Evolutionary conservation across 495 filamentous ascomycete genomes (phyloP).

Genomic region (Neurospora sp.): DNA sequence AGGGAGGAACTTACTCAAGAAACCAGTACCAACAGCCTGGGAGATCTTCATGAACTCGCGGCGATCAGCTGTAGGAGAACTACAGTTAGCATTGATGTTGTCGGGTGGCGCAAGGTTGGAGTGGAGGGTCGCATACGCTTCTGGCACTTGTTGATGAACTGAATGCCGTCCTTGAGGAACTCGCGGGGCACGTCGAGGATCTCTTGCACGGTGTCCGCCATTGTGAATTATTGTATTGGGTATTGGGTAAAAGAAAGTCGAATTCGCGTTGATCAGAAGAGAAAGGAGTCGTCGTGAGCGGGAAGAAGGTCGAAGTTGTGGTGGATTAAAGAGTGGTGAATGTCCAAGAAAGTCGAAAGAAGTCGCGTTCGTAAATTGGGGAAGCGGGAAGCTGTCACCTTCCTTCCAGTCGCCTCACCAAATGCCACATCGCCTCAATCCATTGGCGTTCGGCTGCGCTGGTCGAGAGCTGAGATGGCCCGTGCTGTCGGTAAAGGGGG

Average conservation of each 20-base stretch:
- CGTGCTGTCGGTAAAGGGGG: not conserved
- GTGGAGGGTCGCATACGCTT: conserved; percentile 51
- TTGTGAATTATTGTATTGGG: conserved; percentile 19
- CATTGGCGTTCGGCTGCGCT: not conserved
- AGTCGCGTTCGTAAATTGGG: not conserved
- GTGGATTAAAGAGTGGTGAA: not conserved
- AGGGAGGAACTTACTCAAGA: conserved; percentile 17
- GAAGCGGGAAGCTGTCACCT: not conserved
- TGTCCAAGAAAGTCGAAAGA: not conserved
- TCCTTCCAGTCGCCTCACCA: not conserved
- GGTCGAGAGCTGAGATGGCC: not conserved
- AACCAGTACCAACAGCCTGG: conserved; percentile 78
- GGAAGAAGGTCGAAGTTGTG: not conserved
- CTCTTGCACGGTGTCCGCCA: conserved; percentile 73
- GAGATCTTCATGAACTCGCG: conserved; percentile 90
- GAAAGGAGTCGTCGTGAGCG: not conserved
- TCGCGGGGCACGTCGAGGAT: conserved; percentile 72
- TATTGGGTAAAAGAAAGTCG: not conserved
- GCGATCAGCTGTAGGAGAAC: conserved; percentile 47
- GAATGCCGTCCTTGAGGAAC: conserved; percentile 70
- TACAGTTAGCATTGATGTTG: conserved; percentile 13
- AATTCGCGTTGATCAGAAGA: not conserved
- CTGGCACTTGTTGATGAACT: conserved; percentile 74
- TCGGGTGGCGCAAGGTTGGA: not conserved
- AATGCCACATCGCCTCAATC: not conserved